Base-by-base conservation (phyloP, 225 moss, liverwort and hornwort genomes). In the Asterella californica region DNA sequence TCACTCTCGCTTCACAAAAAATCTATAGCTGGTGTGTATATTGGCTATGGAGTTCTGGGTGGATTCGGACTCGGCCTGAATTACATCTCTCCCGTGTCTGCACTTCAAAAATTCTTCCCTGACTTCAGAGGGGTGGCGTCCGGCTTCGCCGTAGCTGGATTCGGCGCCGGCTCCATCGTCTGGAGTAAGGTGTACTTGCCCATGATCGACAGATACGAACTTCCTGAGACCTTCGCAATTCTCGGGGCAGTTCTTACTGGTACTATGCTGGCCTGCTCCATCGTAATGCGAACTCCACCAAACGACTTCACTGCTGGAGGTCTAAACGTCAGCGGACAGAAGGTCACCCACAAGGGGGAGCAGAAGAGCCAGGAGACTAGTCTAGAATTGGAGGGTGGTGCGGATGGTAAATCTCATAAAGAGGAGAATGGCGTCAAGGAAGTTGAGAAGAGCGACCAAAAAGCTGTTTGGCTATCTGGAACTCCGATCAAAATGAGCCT, bases 51-150 rank as follows among this genome's bases (percentile, higher is more conserved):
- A 70, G 72, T 83, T 19, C 71, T 83, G 29, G 79, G 65, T 12
- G 86, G 81, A 47, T 83, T 72, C 48, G 83, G 83, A 71, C 32
- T 59, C 42, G 76, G 91, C 7, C 61, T 93, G 45, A 87, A 84
- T 76, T 93, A 93, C 83, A 93, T 93, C n/a, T 91, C 82, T 8
- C 93, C 93, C 11, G 93, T 93, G 2, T 93, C 93, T 3, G 90
- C 93, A 14, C 85, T 93, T 14, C 91, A 91, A 77, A 93, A 93
- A 25, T 93, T 83, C 74, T 93, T 93, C 79, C 93, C 93, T 0
- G 93, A 93, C 61, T 82, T 64, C 62, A 77, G 91, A 62, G 93
- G 93, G 0, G 88, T 93, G 2, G 93, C 93, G 0, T 85, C 91
- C 18, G 93, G 93, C 24, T 91, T 93, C 37, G 93, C 93, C 0